Percentiles rank a stretch among this genome's conserved stretches.
Conservation (phyloP, 768 basidiomycete genomes). For the Boletus rubescentipes region DNA sequence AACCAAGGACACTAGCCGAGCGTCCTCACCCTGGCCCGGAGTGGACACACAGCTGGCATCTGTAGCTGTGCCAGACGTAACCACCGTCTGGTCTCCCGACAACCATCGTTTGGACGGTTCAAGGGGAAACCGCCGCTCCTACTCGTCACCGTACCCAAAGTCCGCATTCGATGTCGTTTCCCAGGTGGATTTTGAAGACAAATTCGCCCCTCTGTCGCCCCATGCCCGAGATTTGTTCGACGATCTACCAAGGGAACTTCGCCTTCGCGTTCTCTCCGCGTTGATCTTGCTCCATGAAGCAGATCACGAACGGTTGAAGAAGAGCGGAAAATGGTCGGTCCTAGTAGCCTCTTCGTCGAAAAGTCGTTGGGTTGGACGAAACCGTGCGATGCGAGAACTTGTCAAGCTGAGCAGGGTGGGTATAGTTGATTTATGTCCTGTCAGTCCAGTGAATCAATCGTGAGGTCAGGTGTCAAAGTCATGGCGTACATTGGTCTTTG, state of each 20-base stretch:
- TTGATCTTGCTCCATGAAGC: conserved; percentile 58
- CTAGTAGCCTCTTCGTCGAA: conserved; percentile 59
- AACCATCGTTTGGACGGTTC: conserved; percentile 25
- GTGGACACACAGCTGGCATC: conserved; percentile 15
- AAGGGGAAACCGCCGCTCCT: conserved; percentile 56
- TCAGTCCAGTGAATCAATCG: conserved; percentile 12
- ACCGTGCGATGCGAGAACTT: conserved; percentile 73
- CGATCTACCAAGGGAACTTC: conserved; percentile 72
- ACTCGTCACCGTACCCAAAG: conserved; percentile 63
- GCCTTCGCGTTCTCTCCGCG: conserved; percentile 53
- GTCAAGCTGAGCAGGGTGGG: conserved; percentile 78
- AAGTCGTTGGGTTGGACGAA: conserved; percentile 72
- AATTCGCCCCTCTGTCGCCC: conserved; percentile 49
- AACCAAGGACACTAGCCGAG: conserved; percentile 27
- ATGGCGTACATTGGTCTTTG: conserved; percentile 75
- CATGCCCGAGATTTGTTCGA: conserved; percentile 61
- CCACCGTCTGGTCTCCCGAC: conserved; percentile 16
- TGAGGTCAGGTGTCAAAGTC: conserved; percentile 64
- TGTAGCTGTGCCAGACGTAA: conserved; percentile 2
- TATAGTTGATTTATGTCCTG: conserved; percentile 20
- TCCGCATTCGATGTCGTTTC: conserved; percentile 63
- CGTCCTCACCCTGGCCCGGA: conserved; percentile 11
- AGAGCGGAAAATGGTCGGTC: conserved; percentile 57
- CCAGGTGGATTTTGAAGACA: conserved; percentile 40
- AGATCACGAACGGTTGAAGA: conserved; percentile 49